These are phyloP conservation scores for Kodamaea alishanica DNA, from an alignment of 1,139 yeast species.

Conservation along the genomic window DNA sequence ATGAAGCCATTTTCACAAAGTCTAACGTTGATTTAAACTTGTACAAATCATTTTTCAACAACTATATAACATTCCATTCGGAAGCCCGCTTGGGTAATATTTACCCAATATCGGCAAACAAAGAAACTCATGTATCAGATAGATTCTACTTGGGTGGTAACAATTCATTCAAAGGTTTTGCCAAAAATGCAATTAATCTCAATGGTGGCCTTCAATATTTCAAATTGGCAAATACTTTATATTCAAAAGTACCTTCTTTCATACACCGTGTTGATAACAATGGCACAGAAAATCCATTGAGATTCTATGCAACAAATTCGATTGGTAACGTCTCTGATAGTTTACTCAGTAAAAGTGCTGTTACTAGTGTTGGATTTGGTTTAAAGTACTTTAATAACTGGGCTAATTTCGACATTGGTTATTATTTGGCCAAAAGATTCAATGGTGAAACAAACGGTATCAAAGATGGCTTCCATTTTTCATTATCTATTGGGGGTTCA, in stretches of 20 bases:
- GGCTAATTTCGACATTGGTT: constrained; percentile 49
- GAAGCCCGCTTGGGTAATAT: constrained; percentile 37
- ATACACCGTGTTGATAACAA: constrained; percentile 20
- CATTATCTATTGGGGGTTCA: constrained; percentile 45
- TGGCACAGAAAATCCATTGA: constrained; percentile 32
- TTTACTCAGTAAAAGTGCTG: constrained; percentile 22
- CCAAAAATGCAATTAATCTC: constrained; percentile 34
- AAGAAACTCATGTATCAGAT: constrained; percentile 42
- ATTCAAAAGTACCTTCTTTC: constrained; percentile 35
- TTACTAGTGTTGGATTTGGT: constrained; percentile 42
- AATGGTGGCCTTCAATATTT: constrained; percentile 43
- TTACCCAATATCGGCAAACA: constrained; percentile 12
- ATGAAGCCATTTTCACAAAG: constrained; percentile 27
- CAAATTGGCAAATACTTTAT: constrained; percentile 33
- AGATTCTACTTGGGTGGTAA: constrained; percentile 49
- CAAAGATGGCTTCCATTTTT: constrained; percentile 47
- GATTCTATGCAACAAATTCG: constrained; percentile 39
- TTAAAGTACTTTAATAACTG: constrained; percentile 39
- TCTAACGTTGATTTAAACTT: constrained; percentile 26
- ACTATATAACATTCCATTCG: constrained; percentile 37
- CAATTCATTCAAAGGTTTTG: constrained; percentile 37
- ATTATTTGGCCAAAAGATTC: constrained; percentile 35
- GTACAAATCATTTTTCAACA: constrained; percentile 36
- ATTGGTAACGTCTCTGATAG: constrained; percentile 34
- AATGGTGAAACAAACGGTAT: constrained; percentile 25